phyloP scores from a whole-genome alignment of 73 alveolate species.

The Tetrahymena elliotti region DNA sequence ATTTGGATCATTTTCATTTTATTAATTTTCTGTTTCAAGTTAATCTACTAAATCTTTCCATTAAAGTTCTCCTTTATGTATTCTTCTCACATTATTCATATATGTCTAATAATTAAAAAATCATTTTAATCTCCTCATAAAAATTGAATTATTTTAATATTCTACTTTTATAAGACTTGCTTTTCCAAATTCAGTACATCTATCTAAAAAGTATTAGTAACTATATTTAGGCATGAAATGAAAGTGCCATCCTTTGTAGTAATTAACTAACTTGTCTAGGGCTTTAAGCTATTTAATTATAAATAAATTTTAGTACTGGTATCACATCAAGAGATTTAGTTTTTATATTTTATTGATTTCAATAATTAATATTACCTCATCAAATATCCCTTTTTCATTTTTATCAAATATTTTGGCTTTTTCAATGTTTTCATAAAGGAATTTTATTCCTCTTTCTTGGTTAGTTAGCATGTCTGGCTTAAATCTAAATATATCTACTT shows the following conservation, averaged over 20 bases:
- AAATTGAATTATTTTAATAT: not conserved
- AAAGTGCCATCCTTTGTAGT: not conserved
- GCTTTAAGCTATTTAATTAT: not conserved
- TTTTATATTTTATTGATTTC: too few relatives aligned
- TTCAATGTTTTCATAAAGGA: not conserved
- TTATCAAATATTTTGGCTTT: not conserved
- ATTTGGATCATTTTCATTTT: not conserved
- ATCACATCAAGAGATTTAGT: not conserved
- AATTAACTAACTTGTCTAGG: not conserved
- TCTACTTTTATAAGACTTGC: not conserved
- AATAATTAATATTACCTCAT: not conserved
- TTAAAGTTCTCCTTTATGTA: not conserved
- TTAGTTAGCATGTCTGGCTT: not conserved
- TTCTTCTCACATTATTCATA: not conserved
- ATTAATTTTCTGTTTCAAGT: not conserved
- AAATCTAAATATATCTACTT: not conserved
- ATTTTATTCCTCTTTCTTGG: not conserved
- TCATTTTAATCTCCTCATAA: not conserved
- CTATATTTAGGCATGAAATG: not conserved
- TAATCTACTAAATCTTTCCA: not conserved
- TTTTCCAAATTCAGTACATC: not conserved
- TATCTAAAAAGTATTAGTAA: not conserved
- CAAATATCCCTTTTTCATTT: not conserved
- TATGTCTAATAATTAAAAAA: not conserved
- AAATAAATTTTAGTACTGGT: not conserved